Evolutionary conservation across 2,329 filamentous ascomycete genomes (phyloP), one percentile per base, ranked within the genome.

Genomic region (Ascochyta pisi): DNA sequence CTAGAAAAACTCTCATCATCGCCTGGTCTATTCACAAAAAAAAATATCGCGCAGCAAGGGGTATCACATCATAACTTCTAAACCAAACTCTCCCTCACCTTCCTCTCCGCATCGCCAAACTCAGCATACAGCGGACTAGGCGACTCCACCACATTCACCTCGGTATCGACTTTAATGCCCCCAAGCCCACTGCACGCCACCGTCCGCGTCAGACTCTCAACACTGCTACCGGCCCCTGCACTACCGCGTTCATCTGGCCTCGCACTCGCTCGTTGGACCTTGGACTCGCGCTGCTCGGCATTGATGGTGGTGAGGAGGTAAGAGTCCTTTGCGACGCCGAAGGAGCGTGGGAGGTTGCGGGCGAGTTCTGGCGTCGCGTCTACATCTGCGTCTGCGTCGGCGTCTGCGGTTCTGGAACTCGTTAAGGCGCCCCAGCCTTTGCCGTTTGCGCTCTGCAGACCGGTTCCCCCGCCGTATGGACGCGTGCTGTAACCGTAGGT

Each of bases 391-490:
- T 3, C 10, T 12, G 9, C 15, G 31, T 26, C 38, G 2, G 26
- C 39, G 10, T 50, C 47, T 1, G 2, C 31, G 1, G 34, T 50
- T 6, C 54, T 50, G 15, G 45, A 51, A 4, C 53, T 59, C 4
- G 23, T 43, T 22, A 65, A 43, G 4, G 42, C 40, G 4, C 47
- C 47, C 53, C 58, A 63, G 5, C 48, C 58, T 29, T 58, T 61
- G 10, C 33, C 48, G 22, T 47, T 45, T 5, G 23, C 45, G 6
- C 58, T 57, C n/a, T 54, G 50, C 6, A 56, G 58, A 10, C 50
- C 42, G 16, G 62, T 63, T 16, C 68, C 67, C 1, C 50, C 34
- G 13, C 60, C 68, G 16, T 67, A 68, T 1, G 61, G 54, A 0
- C 47, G 46, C 0, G 22, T 31, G 2, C 37, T 29, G 19, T 50